A percentile compares a stretch with the other conserved stretches of the same genome.
These are phyloP conservation scores for Penicillium egyptiacum DNA, from an alignment of 495 filamentous ascomycete species.

Conservation along the genomic window DNA sequence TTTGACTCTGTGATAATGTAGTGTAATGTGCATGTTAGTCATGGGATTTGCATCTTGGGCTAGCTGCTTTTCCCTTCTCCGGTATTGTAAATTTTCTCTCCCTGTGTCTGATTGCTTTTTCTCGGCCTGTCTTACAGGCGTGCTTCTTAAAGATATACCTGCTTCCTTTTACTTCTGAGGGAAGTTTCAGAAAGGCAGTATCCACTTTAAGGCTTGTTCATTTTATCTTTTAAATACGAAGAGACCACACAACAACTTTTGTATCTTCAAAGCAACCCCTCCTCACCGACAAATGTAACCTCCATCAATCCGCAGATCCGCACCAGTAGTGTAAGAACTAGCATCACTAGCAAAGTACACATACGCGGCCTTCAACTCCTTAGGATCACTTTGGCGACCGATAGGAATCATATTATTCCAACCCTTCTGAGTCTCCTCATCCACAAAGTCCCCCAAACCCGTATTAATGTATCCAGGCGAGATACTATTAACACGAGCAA, in stretches of 20 bases:
- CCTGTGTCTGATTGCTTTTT: too few relatives aligned
- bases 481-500: constrained; percentile 63
- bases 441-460: constrained; percentile 64
- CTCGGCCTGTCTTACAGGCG: too few relatives aligned
- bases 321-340: constrained; percentile 75
- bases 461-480: constrained; percentile 70
- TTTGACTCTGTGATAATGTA: constrained; percentile 40
- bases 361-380: constrained; percentile 72
- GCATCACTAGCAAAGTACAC: constrained; percentile 64
- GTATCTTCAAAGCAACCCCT: constrained; percentile 46
- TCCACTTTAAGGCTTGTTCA: background rate
- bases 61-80: too few relatives aligned
- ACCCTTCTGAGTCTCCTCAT: constrained; percentile 58
- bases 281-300: constrained; percentile 24
- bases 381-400: constrained; percentile 62
- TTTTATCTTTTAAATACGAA: background rate
- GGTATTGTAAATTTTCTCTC: too few relatives aligned
- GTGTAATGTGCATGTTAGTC: background rate
- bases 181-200: background rate
- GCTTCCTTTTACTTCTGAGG: too few relatives aligned
- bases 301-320: constrained; percentile 57
- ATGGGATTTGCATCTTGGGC: background rate
- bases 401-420: constrained; percentile 67
- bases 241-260: background rate
- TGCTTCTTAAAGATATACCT: too few relatives aligned